A percentile compares a stretch with the other conserved stretches of the same genome.
These are phyloP conservation scores for Nigrograna mackinnonii DNA, from an alignment of 2,329 filamentous ascomycete species.

Conservation along the genomic window DNA sequence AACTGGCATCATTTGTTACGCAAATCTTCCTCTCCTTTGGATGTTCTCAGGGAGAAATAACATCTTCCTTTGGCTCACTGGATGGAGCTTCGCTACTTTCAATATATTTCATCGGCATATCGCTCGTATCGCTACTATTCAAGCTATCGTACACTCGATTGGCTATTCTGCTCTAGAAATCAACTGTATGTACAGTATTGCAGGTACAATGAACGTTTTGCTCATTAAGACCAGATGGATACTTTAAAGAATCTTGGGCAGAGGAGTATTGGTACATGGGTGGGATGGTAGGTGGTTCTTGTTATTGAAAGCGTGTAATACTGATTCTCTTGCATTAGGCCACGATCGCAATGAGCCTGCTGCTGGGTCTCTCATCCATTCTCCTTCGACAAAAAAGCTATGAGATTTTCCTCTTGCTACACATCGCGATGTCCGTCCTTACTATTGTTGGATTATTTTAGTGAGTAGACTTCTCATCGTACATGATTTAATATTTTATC, in stretches of 20 bases:
- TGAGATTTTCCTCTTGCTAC: slow-evolving; percentile 44
- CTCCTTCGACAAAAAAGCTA: slow-evolving; percentile 56
- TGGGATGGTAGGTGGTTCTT: slow-evolving; percentile 47
- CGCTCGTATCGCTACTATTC: slow-evolving; percentile 63
- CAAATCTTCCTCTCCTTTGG: slow-evolving; percentile 68
- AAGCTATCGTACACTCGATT: slow-evolving; percentile 66
- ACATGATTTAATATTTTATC: slow-evolving; percentile 10
- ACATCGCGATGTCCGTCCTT: slow-evolving; percentile 47
- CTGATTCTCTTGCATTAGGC: too few relatives aligned
- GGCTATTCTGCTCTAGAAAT: slow-evolving; percentile 58
- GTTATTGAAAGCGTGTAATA: too few relatives aligned
- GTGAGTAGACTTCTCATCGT: too few relatives aligned
- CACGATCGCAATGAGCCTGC: slow-evolving; percentile 48
- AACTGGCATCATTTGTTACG: slow-evolving; percentile 66
- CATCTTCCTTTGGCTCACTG: slow-evolving; percentile 66
- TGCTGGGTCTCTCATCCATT: slow-evolving; percentile 53
- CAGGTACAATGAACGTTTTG: not conserved
- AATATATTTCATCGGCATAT: slow-evolving; percentile 71
- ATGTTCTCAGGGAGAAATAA: slow-evolving; percentile 71
- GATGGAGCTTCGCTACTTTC: slow-evolving; percentile 69
- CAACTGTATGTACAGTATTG: slow-evolving; percentile 15
- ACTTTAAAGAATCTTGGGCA: slow-evolving; percentile 38
- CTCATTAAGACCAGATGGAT: not conserved
- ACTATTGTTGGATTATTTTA: slow-evolving; percentile 56
- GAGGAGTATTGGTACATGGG: slow-evolving; percentile 57